Conservation (phyloP, 164 flowering plant genomes). For the Aristolochia fimbriata region DNA sequence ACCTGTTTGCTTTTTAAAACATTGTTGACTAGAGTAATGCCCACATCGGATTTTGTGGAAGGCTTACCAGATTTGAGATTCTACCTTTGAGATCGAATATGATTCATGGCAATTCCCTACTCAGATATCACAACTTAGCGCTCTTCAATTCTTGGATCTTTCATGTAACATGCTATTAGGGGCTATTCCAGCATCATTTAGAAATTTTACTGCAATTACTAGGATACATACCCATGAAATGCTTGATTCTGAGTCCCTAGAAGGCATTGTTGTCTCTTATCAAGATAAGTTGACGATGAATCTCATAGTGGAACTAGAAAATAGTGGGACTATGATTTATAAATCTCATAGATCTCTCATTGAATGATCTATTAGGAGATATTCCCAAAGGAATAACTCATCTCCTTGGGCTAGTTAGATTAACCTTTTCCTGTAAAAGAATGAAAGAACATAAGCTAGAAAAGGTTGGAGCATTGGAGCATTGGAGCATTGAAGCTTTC, state of each 20-base stretch:
- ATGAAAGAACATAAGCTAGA: constrained; percentile 8
- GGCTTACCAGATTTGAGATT: background rate
- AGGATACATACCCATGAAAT: no score
- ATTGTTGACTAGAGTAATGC: constrained; percentile 12
- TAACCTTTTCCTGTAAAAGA: constrained; percentile 1
- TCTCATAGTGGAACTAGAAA: background rate
- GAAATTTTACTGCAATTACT: constrained; percentile 12
- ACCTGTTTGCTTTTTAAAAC: no score
- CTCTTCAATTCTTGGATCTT: no score
- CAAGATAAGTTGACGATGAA: background rate
- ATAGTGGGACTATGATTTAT: constrained; percentile 3
- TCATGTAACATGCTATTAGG: no score
- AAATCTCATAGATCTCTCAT: no score
- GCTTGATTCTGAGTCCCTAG: background rate
- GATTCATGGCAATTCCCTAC: no score
- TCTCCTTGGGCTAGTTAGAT: constrained; percentile 2
- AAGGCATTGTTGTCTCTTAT: background rate
- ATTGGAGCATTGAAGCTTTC: constrained; percentile 14
- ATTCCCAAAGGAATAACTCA: constrained; percentile 6
- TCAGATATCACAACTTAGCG: no score
- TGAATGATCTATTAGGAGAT: constrained; percentile 6
- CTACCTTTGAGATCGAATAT: no score
- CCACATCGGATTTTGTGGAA: constrained; percentile 18
- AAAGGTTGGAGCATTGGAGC: constrained; percentile 3
- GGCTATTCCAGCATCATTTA: constrained; percentile 5